Conservation (phyloP, 2,329 filamentous ascomycete species). For the Lachnellula willkommii region DNA sequence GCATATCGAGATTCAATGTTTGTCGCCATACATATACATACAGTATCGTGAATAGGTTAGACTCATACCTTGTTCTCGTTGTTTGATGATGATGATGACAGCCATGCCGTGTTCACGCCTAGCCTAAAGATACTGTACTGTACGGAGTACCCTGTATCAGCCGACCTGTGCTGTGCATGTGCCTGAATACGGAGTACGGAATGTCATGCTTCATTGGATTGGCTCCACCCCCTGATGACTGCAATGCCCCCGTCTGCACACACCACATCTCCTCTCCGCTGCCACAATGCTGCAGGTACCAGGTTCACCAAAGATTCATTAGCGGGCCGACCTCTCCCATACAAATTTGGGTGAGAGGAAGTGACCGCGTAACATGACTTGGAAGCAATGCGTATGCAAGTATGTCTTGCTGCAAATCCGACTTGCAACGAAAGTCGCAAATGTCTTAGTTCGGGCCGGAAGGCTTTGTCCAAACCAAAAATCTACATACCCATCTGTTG, state of each 20-base stretch:
- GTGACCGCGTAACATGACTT: slow-evolving; percentile 30
- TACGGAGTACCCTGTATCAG: background rate
- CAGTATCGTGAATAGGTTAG: too few relatives aligned
- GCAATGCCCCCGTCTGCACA: background rate
- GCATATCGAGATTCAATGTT: background rate
- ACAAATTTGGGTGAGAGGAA: slow-evolving; percentile 23
- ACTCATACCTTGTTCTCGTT: too few relatives aligned
- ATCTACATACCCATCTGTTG: too few relatives aligned
- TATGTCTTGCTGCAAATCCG: slow-evolving; percentile 26
- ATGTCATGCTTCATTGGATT: background rate
- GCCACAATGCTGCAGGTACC: slow-evolving; percentile 3
- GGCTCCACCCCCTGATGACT: background rate
- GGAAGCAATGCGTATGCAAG: slow-evolving; percentile 24
- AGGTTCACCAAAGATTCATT: slow-evolving; percentile 17
- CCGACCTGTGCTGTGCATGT: background rate
- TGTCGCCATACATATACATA: too few relatives aligned
- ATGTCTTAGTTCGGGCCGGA: background rate
- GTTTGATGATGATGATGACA: background rate
- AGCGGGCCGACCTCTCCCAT: slow-evolving; percentile 24
- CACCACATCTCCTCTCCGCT: background rate
- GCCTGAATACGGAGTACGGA: too few relatives aligned
- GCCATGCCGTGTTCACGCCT: background rate
- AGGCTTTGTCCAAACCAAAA: background rate
- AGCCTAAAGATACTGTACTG: too few relatives aligned
- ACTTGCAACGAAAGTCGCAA: slow-evolving; percentile 11